Evolutionary conservation across 257 asterid species (phyloP).

Genomic region (Solanum neorickii): DNA sequence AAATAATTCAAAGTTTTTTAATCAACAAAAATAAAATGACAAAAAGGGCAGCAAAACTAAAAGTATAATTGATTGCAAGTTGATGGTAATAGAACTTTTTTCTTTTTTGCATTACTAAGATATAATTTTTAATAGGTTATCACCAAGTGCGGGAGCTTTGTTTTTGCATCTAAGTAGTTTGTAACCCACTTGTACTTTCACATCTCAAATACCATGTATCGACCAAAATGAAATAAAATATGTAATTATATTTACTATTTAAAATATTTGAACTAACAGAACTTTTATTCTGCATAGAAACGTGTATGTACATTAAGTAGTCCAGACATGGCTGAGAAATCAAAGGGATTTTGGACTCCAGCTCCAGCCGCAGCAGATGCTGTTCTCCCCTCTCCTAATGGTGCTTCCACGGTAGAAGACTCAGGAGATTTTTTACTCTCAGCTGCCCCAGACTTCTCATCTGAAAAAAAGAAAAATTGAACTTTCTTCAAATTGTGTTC

Average conservation of each 20-base stretch:
- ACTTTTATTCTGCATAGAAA: background rate
- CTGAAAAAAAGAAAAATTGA: constrained; percentile 15
- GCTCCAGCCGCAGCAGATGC: constrained; percentile 38
- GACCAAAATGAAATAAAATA: background rate
- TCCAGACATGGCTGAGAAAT: constrained; percentile 85
- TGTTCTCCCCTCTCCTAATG: constrained; percentile 37
- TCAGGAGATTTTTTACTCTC: constrained; percentile 24
- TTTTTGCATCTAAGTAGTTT: background rate
- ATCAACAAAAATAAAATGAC: background rate
- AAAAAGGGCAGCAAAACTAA: background rate
- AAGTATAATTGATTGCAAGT: background rate
- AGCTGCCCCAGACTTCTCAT: constrained; percentile 37
- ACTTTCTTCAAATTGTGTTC: background rate
- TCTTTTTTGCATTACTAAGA: background rate
- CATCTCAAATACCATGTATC: background rate
- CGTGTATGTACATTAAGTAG: constrained; percentile 51
- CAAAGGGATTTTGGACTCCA: constrained; percentile 68
- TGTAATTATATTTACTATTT: background rate
- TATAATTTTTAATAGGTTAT: background rate
- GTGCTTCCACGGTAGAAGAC: constrained; percentile 23
- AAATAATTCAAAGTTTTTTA: background rate
- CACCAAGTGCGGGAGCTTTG: background rate
- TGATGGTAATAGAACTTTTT: background rate
- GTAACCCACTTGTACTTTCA: background rate
- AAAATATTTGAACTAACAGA: background rate